Conservation (phyloP, 1,139 yeast species). For the Blastobotrys apis region DNA sequence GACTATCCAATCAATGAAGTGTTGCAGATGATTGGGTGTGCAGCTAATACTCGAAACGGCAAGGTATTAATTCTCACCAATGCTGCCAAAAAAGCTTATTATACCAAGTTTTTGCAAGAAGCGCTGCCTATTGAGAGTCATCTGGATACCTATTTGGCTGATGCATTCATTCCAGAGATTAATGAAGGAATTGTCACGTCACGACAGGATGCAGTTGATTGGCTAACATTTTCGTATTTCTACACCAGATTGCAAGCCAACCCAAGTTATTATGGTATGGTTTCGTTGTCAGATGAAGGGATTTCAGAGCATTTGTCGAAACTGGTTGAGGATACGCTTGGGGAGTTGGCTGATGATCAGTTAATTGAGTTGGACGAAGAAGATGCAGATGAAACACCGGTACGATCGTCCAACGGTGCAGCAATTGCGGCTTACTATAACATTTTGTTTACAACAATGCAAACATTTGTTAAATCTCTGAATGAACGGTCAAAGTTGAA, state of each 20-base stretch:
- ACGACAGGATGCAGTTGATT: slow-evolving; percentile 84
- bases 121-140: slow-evolving; percentile 84
- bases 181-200: slow-evolving; percentile 58
- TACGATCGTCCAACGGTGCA: slow-evolving; percentile 52
- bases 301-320: slow-evolving; percentile 81
- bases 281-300: slow-evolving; percentile 59
- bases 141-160: slow-evolving; percentile 54
- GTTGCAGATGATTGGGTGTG: slow-evolving; percentile 70
- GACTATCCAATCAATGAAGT: slow-evolving; percentile 66
- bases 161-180: slow-evolving; percentile 67
- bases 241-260: slow-evolving; percentile 75
- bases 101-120: slow-evolving; percentile 64
- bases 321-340: slow-evolving; percentile 66
- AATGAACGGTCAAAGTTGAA: slow-evolving; percentile 54
- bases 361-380: slow-evolving; percentile 55
- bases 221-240: slow-evolving; percentile 81
- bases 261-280: slow-evolving; percentile 83
- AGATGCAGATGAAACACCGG: slow-evolving; percentile 32
- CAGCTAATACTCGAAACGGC: slow-evolving; percentile 37
- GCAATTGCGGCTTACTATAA: slow-evolving; percentile 72
- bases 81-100: slow-evolving; percentile 54
- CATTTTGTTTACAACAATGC: slow-evolving; percentile 62
- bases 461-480: slow-evolving; percentile 50
- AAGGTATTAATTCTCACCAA: slow-evolving; percentile 57
- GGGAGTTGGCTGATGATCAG: slow-evolving; percentile 55